Conservation (phyloP, 2,329 filamentous ascomycete genomes). For the Colletotrichum caudatum region DNA sequence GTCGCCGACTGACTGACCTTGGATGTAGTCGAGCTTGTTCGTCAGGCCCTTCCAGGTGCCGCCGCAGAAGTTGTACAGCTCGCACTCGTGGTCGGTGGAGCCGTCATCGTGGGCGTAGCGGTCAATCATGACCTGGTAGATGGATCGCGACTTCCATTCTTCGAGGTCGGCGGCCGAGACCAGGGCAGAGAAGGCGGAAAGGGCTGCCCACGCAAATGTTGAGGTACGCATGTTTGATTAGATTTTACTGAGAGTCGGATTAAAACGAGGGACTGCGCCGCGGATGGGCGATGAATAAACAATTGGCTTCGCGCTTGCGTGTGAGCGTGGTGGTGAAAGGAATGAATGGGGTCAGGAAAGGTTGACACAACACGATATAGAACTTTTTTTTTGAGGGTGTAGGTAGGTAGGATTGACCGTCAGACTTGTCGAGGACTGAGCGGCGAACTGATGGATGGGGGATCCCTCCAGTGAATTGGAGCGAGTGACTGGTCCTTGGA, state of each 20-base stretch:
- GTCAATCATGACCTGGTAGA: slow-evolving; percentile 61
- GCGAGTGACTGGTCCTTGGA: slow-evolving; percentile 19
- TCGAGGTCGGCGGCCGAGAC: slow-evolving; percentile 33
- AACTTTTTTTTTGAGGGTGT: slow-evolving; percentile 25
- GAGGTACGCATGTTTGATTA: slow-evolving; percentile 28
- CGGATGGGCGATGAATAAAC: slow-evolving; percentile 23
- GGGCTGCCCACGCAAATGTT: slow-evolving; percentile 36
- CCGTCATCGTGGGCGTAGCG: slow-evolving; percentile 57
- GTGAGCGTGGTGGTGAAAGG: slow-evolving; percentile 30
- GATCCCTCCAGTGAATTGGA: slow-evolving; percentile 22
- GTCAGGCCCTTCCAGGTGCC: slow-evolving; percentile 63
- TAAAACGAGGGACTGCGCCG: slow-evolving; percentile 39
- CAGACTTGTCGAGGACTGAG: slow-evolving; percentile 16
- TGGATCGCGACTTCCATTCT: slow-evolving; percentile 49
- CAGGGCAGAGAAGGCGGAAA: slow-evolving; percentile 31
- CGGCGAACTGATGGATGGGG: slow-evolving; percentile 34
- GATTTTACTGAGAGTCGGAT: background rate
- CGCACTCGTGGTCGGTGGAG: slow-evolving; percentile 57
- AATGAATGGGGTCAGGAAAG: slow-evolving; percentile 32
- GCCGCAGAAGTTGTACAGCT: slow-evolving; percentile 59
- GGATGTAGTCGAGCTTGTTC: slow-evolving; percentile 63
- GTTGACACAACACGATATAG: slow-evolving; percentile 36
- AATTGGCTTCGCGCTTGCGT: slow-evolving; percentile 23
- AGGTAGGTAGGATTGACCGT: slow-evolving; percentile 13
- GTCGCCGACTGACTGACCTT: slow-evolving; percentile 47